Evolutionary conservation across 345 rosid genomes (phyloP).

Genomic region (Zanthoxylum bungeanum): DNA sequence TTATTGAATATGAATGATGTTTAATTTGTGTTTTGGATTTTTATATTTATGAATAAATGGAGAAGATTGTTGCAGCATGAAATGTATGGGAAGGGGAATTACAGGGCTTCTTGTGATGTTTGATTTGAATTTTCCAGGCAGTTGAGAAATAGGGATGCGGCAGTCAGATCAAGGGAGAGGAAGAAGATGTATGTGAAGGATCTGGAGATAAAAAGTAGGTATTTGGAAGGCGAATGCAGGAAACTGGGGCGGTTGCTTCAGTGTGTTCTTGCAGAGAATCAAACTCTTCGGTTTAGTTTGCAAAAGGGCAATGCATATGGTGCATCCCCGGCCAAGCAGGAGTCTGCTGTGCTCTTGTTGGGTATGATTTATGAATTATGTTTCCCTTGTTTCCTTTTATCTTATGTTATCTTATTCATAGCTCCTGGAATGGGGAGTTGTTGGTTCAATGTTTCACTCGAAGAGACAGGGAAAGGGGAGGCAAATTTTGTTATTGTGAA

Average conservation of each 20-base stretch:
- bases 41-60: neutral
- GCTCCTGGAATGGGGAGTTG: neutral
- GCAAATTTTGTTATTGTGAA: neutral
- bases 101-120: neutral
- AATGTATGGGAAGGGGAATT: neutral
- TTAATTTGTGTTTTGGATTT: neutral
- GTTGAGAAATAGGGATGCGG: conserved; percentile 87
- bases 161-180: conserved; percentile 84
- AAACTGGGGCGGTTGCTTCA: conserved; percentile 78
- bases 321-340: conserved; percentile 86
- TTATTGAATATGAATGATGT: neutral
- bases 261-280: conserved; percentile 71
- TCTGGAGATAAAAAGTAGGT: conserved; percentile 78
- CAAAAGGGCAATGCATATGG: conserved; percentile 50
- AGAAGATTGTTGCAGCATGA: neutral
- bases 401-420: neutral
- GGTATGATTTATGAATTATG: conserved; percentile 41
- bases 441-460: neutral
- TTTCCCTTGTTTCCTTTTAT: neutral
- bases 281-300: conserved; percentile 57
- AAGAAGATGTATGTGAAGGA: conserved; percentile 71
- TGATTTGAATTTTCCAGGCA: conserved; percentile 46
- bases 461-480: too few species aligned
- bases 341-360: conserved; percentile 99
- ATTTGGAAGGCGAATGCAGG: conserved; percentile 76